A percentile compares a stretch with the other conserved stretches of the same genome.
Evolutionary conservation across 2,329 filamentous ascomycete species (phyloP).

Genomic region (Stagonosporopsis rhizophila): DNA sequence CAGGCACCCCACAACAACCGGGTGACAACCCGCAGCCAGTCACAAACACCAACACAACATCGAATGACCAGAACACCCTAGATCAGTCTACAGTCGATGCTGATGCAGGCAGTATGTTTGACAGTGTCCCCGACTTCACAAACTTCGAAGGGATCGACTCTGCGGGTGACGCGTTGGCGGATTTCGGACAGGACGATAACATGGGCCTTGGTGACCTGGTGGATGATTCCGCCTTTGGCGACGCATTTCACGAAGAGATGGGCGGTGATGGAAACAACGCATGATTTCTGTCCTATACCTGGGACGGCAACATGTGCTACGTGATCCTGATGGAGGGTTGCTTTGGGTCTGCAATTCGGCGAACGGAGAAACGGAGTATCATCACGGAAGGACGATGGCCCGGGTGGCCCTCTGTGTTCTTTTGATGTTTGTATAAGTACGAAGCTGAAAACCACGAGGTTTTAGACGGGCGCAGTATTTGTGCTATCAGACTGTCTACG

Average conservation of each 20-base stretch:
- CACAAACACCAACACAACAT: conserved; percentile 26
- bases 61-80: conserved; percentile 24
- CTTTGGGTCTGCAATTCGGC: conserved; percentile 3
- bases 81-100: conserved; percentile 35
- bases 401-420: not conserved
- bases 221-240: conserved; percentile 50
- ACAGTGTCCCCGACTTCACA: conserved; percentile 43
- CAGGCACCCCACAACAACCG: conserved; percentile 27
- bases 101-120: conserved; percentile 48
- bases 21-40: conserved; percentile 26
- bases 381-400: not conserved
- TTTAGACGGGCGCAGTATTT: conserved; percentile 5
- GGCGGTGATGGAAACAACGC: conserved; percentile 38
- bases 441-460: not conserved
- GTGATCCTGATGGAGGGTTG: not conserved
- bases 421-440: conserved; percentile 9
- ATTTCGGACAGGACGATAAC: conserved; percentile 48
- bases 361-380: conserved; percentile 6
- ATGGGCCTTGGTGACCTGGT: conserved; percentile 47
- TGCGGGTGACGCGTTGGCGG: conserved; percentile 50
- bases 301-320: not conserved
- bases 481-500: conserved; percentile 6
- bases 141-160: conserved; percentile 47
- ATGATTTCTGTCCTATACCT: conserved; percentile 17
- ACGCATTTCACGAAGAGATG: conserved; percentile 49